phyloP scores from a whole-genome alignment of 495 filamentous ascomycete species.

The Trichocladium uniseriatum region DNA sequence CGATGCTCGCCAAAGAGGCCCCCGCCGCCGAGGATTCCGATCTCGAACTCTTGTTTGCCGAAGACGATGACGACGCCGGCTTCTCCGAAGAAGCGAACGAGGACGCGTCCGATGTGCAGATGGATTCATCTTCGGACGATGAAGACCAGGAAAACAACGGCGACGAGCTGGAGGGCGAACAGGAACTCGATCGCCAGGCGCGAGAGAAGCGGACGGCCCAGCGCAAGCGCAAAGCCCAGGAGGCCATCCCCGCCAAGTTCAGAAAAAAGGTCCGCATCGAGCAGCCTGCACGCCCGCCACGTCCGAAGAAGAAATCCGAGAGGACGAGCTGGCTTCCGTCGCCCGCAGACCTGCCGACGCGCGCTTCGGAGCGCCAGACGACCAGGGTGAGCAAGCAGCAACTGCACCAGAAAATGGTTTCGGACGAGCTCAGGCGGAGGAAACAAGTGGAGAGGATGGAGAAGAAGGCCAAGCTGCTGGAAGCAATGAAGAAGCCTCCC shows the following conservation, averaged over 20 bases:
- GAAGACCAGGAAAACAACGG: conserved; percentile 68
- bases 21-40: conserved; percentile 53
- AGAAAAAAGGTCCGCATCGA: conserved; percentile 49
- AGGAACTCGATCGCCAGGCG: conserved; percentile 54
- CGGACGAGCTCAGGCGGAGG: conserved; percentile 69
- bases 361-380: conserved; percentile 72
- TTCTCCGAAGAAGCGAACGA: conserved; percentile 61
- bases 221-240: conserved; percentile 72
- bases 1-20: conserved; percentile 66
- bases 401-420: conserved; percentile 71
- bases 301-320: conserved; percentile 90
- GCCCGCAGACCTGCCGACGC: conserved; percentile 64
- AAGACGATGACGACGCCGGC: conserved; percentile 78
- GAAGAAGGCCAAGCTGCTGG: conserved; percentile 69
- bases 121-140: conserved; percentile 76
- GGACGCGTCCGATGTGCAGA: conserved; percentile 63
- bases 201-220: conserved; percentile 38
- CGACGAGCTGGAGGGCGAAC: conserved; percentile 59
- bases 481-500: conserved; percentile 59
- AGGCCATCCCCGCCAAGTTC: conserved; percentile 43
- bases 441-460: conserved; percentile 79
- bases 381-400: conserved; percentile 78
- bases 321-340: conserved; percentile 81
- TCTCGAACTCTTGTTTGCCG: conserved; percentile 70
- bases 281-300: conserved; percentile 37